Evolutionary conservation across 2,329 filamentous ascomycete genomes (phyloP).

Genomic region (Camillea tinctor): DNA sequence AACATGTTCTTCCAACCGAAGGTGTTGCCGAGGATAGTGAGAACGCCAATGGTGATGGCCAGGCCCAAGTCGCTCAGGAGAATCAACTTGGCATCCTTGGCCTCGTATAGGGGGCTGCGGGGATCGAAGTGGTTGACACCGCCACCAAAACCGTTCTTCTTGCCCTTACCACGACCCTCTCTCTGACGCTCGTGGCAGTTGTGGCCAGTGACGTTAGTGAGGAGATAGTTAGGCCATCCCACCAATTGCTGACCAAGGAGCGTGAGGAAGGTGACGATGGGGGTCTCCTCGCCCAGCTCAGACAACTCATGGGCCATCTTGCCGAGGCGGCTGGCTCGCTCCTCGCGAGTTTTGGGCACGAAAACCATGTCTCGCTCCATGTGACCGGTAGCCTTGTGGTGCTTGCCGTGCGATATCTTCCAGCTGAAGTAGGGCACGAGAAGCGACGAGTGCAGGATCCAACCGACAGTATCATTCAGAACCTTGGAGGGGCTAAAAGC

Average conservation of each 20-base stretch:
- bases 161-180: constrained; percentile 91
- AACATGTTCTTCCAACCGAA: constrained; percentile 85
- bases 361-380: constrained; percentile 99
- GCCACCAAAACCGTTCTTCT: constrained; percentile 74
- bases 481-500: constrained; percentile 91
- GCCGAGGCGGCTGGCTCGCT: constrained; percentile 74
- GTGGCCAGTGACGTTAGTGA: constrained; percentile 93
- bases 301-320: constrained; percentile 75
- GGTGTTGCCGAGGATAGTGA: constrained; percentile 69
- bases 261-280: constrained; percentile 72
- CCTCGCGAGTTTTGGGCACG: constrained; percentile 84
- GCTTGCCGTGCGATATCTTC: constrained; percentile 99
- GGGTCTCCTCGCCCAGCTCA: constrained; percentile 93
- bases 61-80: constrained; percentile 83
- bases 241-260: constrained; percentile 82
- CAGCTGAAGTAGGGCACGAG: constrained; percentile 98
- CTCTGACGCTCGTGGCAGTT: constrained; percentile 87
- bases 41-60: constrained; percentile 56
- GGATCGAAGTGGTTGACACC: constrained; percentile 97
- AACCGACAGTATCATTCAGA: constrained; percentile 89
- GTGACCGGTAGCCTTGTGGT: constrained; percentile 98
- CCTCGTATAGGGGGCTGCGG: constrained; percentile 84
- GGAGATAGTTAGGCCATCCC: constrained; percentile 90
- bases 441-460: constrained; percentile 83
- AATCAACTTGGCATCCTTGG: constrained; percentile 85